Evolutionary conservation across 179 eudicot species (phyloP), one percentile per base, ranked within the genome.

Genomic region (Corrigiola litoralis): DNA sequence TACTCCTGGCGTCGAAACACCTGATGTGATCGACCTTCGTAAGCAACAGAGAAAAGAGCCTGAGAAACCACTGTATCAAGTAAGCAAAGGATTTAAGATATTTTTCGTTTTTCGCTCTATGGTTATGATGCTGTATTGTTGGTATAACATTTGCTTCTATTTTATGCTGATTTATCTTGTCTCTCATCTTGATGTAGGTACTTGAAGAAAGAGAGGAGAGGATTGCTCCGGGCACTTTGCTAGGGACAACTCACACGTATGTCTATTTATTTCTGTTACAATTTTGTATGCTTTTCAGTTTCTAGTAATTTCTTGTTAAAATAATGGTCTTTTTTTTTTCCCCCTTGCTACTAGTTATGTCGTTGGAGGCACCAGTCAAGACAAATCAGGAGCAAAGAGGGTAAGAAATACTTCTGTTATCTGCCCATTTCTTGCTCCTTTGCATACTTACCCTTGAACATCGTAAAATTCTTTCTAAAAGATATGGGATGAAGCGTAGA

Each of bases 1-100:
- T 77, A 95, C 99, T 59, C 99, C 97, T 78, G 99, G 99, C 12
- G 97, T 88, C 62, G 99, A 95, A 80, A 95, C 99, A 47, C 99
- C 99, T 65, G 99, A 91, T 84, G 97, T 95, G 41, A 95, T 95
- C 71, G 99, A 95, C 66, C 97, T 91, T 44, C 97, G 99, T 44
- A 95, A 95, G 87, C 97, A 88, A 70, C 99, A 86, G 73, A 88
- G 97, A 69, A 95, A 95, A 77, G 99, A 95, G 68, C 92, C 99
- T 41, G 97, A 95, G 66, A 91, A 84, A 73, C 88, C 94, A 52
- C 95, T 95, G 47, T 95, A 91, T 72, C 97, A 95, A 79, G 99
- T 91, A 77, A 80, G 78, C 72, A 38, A 52, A 50, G 27, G 23
- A 13, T 46, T 37, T 44, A 3, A 46, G 50, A 50, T 4, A 50